Conservation (phyloP, 441 rosid genomes). For the Eutrema salsugineum region DNA sequence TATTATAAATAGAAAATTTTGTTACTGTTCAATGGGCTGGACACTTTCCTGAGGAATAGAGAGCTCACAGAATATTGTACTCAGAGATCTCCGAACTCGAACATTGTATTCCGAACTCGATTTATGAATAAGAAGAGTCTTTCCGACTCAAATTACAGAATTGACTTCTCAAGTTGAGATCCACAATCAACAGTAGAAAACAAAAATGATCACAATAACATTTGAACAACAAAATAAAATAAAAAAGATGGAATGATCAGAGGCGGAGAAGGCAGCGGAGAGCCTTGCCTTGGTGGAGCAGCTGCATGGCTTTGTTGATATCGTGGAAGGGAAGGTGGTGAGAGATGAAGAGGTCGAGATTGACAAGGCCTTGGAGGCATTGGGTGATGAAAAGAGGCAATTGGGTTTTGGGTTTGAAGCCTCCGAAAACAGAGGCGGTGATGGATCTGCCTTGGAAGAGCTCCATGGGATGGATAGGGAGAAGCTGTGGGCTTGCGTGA, state of each 20-base stretch:
- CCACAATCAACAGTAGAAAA: too few relatives aligned
- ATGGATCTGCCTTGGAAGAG: conserved; percentile 33
- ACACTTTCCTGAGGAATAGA: too few relatives aligned
- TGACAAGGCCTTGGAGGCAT: conserved; percentile 35
- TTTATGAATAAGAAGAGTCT: too few relatives aligned
- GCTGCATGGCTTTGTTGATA: conserved; percentile 54
- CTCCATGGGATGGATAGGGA: conserved; percentile 37
- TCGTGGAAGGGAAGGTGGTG: conserved; percentile 50
- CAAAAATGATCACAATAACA: neutral
- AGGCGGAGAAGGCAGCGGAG: conserved; percentile 40
- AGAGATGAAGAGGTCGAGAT: conserved; percentile 52
- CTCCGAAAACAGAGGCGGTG: conserved; percentile 32
- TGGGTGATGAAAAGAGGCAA: conserved; percentile 23
- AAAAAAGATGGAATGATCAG: conserved; percentile 3
- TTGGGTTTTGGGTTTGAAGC: conserved; percentile 33
- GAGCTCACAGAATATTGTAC: too few relatives aligned
- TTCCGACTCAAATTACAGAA: too few relatives aligned
- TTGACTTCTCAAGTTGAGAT: too few relatives aligned
- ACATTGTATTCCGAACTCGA: too few relatives aligned
- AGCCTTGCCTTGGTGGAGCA: conserved; percentile 48
- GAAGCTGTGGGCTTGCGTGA: conserved; percentile 30
- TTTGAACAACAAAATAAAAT: neutral
- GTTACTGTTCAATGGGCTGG: too few relatives aligned
- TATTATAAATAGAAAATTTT: too few relatives aligned
- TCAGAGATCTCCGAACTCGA: too few relatives aligned